Percentiles rank a stretch among this genome's conserved stretches.
These are phyloP conservation scores for Pelargonium hybrid DNA, from an alignment of 441 rosid species.

Conservation along the genomic window DNA sequence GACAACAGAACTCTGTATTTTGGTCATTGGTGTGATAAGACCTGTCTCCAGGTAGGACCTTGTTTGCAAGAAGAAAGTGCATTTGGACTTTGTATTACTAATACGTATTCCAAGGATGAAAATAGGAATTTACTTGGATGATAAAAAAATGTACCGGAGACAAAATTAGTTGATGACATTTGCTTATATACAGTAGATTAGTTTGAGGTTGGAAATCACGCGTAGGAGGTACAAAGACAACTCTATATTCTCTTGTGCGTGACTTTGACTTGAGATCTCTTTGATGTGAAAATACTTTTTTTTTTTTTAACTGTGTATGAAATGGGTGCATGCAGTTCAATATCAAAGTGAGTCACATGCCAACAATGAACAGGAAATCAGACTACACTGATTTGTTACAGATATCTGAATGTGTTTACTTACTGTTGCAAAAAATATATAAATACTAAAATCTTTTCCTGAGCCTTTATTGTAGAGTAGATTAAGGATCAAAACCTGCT, in stretches of 20 bases:
- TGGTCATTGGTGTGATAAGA: not conserved
- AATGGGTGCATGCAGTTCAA: too few relatives aligned
- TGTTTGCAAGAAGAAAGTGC: not conserved
- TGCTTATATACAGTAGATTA: not conserved
- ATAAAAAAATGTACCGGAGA: not conserved
- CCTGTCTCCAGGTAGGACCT: not conserved
- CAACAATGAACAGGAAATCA: too few relatives aligned
- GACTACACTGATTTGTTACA: not conserved
- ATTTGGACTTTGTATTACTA: too few relatives aligned
- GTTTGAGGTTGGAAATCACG: too few relatives aligned
- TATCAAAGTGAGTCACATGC: too few relatives aligned
- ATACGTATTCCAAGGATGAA: too few relatives aligned
- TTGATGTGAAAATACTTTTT: too few relatives aligned
- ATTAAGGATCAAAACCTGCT: not conserved
- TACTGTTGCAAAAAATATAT: not conserved
- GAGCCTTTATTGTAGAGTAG: not conserved
- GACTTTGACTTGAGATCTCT: too few relatives aligned
- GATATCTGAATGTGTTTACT: not conserved
- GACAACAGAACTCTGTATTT: not conserved
- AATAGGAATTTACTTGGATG: too few relatives aligned
- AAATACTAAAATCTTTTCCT: not conserved
- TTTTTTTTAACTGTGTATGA: too few relatives aligned
- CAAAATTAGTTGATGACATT: not conserved
- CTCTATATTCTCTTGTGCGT: too few relatives aligned
- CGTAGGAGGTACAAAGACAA: too few relatives aligned